Evolutionary conservation across 2,329 filamentous ascomycete genomes (phyloP).

Genomic region (Tolypocladium nubicola): DNA sequence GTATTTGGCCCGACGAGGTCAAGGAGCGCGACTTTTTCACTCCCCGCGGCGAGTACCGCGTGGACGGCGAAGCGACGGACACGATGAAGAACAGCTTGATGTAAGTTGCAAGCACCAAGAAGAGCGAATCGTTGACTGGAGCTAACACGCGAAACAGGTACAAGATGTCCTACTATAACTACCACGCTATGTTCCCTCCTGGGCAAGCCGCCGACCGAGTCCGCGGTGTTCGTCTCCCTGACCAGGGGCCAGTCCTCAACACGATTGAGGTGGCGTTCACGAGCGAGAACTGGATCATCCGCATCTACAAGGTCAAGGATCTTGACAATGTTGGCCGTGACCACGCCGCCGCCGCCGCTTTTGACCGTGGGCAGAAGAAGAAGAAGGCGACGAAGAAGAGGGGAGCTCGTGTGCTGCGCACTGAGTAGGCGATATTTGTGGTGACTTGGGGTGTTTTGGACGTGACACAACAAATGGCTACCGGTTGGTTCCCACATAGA

Average conservation of each 20-base stretch:
- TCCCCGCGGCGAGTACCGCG: constrained; percentile 81
- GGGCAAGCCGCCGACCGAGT: constrained; percentile 89
- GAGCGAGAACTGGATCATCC: constrained; percentile 99
- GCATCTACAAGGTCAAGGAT: constrained; percentile 99
- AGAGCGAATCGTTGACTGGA: neutral
- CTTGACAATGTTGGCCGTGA: constrained; percentile 92
- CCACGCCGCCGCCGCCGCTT: constrained; percentile 58
- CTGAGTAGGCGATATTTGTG: constrained; percentile 43
- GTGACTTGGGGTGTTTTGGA: constrained; percentile 4
- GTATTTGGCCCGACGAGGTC: constrained; percentile 99
- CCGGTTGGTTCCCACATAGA: neutral
- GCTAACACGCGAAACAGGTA: constrained; percentile 53
- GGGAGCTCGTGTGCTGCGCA: constrained; percentile 59
- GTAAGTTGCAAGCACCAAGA: constrained; percentile 47
- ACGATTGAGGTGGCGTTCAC: constrained; percentile 96
- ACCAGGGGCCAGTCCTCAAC: constrained; percentile 73
- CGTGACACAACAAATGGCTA: constrained; percentile 8
- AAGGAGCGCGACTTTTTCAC: constrained; percentile 98
- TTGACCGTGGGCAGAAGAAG: constrained; percentile 74
- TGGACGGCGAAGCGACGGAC: constrained; percentile 85
- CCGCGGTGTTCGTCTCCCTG: constrained; percentile 69
- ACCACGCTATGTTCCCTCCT: constrained; percentile 77
- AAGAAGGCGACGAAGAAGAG: constrained; percentile 65
- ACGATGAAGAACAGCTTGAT: constrained; percentile 99
- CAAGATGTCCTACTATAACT: constrained; percentile 99